phyloP scores from a whole-genome alignment of 1,139 yeast genomes.

The Saccharomyces pastorianus region DNA sequence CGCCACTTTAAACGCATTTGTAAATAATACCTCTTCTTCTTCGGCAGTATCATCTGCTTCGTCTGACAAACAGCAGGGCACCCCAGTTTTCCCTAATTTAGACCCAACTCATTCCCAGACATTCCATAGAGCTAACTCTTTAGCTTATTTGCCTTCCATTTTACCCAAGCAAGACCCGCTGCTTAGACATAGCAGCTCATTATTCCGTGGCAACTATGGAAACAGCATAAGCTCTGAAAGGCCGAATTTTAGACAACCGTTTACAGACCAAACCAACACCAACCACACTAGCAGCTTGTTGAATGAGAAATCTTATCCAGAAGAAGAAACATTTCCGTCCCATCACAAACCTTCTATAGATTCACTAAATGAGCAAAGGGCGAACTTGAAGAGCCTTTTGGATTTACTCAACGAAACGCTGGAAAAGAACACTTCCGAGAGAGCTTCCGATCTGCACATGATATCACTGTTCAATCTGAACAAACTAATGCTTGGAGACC shows the following conservation, averaged over 20 bases:
- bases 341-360: constrained; percentile 7
- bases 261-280: neutral
- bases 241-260: constrained; percentile 9
- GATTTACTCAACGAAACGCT: constrained; percentile 31
- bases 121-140: constrained; percentile 12
- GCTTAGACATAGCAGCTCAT: neutral
- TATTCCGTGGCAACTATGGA: constrained; percentile 2
- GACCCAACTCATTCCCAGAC: neutral
- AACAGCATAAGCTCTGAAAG: constrained; percentile 1
- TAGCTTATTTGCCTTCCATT: constrained; percentile 9
- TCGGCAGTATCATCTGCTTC: constrained; percentile 3
- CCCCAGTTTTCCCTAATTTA: neutral
- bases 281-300: neutral
- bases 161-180: neutral
- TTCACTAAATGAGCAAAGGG: constrained; percentile 18
- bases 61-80: neutral
- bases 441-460: constrained; percentile 32
- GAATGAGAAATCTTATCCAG: neutral
- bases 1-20: constrained; percentile 55
- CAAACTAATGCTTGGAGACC: constrained; percentile 36
- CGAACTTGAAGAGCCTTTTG: constrained; percentile 23
- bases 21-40: constrained; percentile 17
- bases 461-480: constrained; percentile 30
- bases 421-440: constrained; percentile 30
- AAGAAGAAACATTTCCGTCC: constrained; percentile 1